Percentiles rank a stretch among this genome's conserved stretches.
phyloP scores from a whole-genome alignment of 2,329 filamentous ascomycete species.

The Phyllosticta citrichinensis region DNA sequence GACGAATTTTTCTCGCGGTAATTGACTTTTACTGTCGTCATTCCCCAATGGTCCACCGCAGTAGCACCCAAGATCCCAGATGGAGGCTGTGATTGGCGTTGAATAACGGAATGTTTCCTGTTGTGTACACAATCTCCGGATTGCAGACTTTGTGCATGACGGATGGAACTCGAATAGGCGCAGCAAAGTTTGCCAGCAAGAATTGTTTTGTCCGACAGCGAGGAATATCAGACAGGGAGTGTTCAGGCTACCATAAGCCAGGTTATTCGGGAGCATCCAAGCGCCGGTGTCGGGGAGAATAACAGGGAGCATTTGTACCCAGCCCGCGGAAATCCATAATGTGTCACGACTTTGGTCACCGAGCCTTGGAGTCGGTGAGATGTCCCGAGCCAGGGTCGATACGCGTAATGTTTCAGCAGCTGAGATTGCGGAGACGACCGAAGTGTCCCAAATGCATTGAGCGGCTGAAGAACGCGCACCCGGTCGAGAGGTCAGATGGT shows the following conservation, averaged over 20 bases:
- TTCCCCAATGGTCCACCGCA: not conserved
- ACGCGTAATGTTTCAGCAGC: not conserved
- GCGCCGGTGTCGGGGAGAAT: no score
- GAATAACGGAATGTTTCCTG: not conserved
- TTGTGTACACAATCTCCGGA: not conserved
- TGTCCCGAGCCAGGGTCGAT: not conserved
- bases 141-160: not conserved
- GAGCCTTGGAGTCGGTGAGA: not conserved
- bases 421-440: not conserved
- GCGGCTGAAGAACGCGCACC: not conserved
- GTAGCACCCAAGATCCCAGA: not conserved
- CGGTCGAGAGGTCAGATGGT: not conserved
- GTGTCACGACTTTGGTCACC: no score
- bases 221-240: no score
- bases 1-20: not conserved
- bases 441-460: not conserved
- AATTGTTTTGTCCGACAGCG: not conserved
- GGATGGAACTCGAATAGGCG: not conserved
- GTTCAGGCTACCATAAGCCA: no score
- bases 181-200: not conserved
- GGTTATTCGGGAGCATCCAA: no score
- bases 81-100: not conserved
- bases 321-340: no score
- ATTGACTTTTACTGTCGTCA: not conserved
- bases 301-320: no score